Evolutionary conservation across 352 stramenopile species (phyloP), one percentile per base, ranked within the genome.

Genomic region (Aphanomyces euteiches): DNA sequence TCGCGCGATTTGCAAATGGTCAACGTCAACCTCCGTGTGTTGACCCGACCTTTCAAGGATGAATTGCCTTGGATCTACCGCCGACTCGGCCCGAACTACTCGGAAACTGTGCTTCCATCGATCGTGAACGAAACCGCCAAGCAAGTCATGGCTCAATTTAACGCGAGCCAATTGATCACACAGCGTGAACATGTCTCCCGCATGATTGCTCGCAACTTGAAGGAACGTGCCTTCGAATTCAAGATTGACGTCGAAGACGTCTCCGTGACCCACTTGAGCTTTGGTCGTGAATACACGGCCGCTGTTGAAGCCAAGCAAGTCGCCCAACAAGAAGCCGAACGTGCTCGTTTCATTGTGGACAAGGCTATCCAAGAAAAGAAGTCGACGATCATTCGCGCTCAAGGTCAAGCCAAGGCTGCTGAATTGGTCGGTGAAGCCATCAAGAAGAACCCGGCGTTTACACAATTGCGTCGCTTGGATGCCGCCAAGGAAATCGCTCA

Each of bases 111-210:
- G 65, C 79, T 99, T 67, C 97, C 97, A 21, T 98, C 92, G 69
- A 98, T 99, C 72, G 98, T 99, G 68, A 99, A 99, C 81, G 98
- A 99, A 84, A 96, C 98, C 57, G 88, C 96, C 64, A 99, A 99
- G 88, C 93, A 98, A 69, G 95, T 99, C 41, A 97, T 99, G 21
- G 98, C 98, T 1, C 90, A 98, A 77, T 99, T 99, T 87, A 99
- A 98, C 79, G 98, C 98, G 34, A 93, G 96, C 21, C 96, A 99
- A 79, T 85, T 99, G 8, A 92, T 99, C 58, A 99, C 98, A 73
- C 98, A 99, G 85, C 97, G 98, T 95, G 97, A 99, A 66, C 82
- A 97, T 76, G 97, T 99, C 58, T 97, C 82, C 43, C 81, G 84
- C 71, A 81, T 98, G 73, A 99, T 99, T 83, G 90, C 90, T n/a